phyloP scores from a whole-genome alignment of 495 filamentous ascomycete species.

The Penicillium silybi region DNA sequence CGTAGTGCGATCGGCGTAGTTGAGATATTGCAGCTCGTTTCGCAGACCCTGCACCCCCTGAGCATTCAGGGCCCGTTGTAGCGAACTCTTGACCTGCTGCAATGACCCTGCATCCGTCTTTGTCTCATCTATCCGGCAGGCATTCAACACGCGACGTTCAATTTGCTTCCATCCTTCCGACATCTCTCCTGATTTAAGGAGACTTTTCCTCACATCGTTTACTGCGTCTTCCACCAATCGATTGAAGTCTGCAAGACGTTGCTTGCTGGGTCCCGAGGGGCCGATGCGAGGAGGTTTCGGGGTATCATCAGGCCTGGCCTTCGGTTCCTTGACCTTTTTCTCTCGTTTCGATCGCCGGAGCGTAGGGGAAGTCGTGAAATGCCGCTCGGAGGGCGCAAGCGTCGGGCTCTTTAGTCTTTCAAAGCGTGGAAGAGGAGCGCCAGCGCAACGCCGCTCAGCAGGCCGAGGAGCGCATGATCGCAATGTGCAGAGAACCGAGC shows the following conservation, averaged over 20 bases:
- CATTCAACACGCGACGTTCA: conserved; percentile 34
- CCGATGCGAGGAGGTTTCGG: not conserved
- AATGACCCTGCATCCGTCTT: conserved; percentile 19
- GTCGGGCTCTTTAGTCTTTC: not conserved
- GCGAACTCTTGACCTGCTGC: conserved; percentile 23
- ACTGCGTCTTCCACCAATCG: conserved; percentile 25
- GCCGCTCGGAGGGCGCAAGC: conserved; percentile 7
- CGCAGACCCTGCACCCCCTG: conserved; percentile 44
- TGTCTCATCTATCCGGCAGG: conserved; percentile 26
- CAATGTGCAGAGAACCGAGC: conserved; percentile 33
- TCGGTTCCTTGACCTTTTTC: conserved; percentile 4
- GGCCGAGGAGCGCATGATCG: conserved; percentile 19
- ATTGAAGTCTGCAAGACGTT: conserved; percentile 24
- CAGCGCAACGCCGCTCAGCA: conserved; percentile 28
- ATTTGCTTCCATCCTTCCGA: conserved; percentile 29
- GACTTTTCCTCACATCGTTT: conserved; percentile 19
- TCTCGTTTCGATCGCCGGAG: conserved; percentile 25
- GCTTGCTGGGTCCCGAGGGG: conserved; percentile 7
- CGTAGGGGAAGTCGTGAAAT: conserved; percentile 31
- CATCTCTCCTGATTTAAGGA: conserved; percentile 9
- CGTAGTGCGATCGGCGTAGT: conserved; percentile 50
- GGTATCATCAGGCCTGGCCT: not conserved
- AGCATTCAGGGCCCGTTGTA: conserved; percentile 56
- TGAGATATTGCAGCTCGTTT: conserved; percentile 54
- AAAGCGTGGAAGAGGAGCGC: not conserved